These are phyloP conservation scores for Candolleomyces efflorescens DNA, from an alignment of 768 basidiomycete genomes.

Conservation along the genomic window DNA sequence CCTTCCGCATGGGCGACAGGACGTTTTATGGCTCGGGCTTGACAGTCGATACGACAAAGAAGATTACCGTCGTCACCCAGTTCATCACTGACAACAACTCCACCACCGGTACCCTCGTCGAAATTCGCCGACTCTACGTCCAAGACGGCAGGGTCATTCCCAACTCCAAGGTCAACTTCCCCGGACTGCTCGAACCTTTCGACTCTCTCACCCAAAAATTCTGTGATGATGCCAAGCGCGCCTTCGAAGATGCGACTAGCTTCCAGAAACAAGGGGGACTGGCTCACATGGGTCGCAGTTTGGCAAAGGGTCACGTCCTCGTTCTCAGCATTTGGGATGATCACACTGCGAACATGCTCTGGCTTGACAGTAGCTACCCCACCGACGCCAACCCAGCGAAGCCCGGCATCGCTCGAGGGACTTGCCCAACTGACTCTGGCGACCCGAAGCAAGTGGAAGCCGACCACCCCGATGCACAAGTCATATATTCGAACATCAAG, in stretches of 20 bases:
- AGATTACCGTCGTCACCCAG: constrained; percentile 56
- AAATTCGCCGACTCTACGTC: constrained; percentile 55
- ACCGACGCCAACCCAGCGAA: constrained; percentile 21
- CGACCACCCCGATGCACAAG: constrained; percentile 32
- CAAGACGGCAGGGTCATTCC: constrained; percentile 49
- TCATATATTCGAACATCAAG: constrained; percentile 53
- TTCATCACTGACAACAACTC: constrained; percentile 47
- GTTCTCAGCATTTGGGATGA: constrained; percentile 53
- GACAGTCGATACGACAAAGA: constrained; percentile 46
- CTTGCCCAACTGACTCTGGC: constrained; percentile 46
- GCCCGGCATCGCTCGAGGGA: constrained; percentile 44
- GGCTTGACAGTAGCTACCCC: constrained; percentile 53
- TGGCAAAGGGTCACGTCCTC: constrained; percentile 42
- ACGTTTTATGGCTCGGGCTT: constrained; percentile 42
- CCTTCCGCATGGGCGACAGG: constrained; percentile 47
- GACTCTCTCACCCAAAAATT: constrained; percentile 43
- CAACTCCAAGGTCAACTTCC: constrained; percentile 45
- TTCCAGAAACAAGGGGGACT: constrained; percentile 40
- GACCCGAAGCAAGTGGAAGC: constrained; percentile 40
- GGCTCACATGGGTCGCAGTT: constrained; percentile 25
- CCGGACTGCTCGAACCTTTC: constrained; percentile 28
- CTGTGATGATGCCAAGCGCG: constrained; percentile 39
- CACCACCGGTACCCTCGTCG: constrained; percentile 41
- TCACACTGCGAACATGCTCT: constrained; percentile 51
- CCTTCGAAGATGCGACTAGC: constrained; percentile 38